Percentiles rank a stretch among this genome's conserved stretches.
Evolutionary conservation across 2,329 filamentous ascomycete genomes (phyloP).

Genomic region (Tolypocladium cylindrosporum): DNA sequence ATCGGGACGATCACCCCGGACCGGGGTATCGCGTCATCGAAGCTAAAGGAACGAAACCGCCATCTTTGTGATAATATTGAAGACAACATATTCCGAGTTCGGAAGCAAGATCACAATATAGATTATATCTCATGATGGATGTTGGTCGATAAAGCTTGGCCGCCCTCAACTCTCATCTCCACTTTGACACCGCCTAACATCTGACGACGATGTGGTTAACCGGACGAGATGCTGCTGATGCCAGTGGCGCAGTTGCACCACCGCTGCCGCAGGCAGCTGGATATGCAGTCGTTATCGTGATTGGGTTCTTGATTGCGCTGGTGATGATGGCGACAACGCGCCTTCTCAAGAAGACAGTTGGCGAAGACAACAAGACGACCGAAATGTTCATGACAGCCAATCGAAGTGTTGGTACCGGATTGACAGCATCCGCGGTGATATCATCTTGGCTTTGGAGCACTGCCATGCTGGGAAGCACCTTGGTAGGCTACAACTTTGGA

Average conservation of each 20-base stretch:
- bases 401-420: slow-evolving; percentile 18
- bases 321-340: slow-evolving; percentile 29
- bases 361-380: too few relatives aligned
- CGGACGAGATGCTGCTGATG: too few relatives aligned
- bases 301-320: slow-evolving; percentile 21
- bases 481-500: slow-evolving; percentile 44
- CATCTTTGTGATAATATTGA: not conserved
- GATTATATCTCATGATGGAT: too few relatives aligned
- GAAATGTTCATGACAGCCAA: too few relatives aligned
- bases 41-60: not conserved
- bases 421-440: slow-evolving; percentile 43
- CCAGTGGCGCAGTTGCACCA: slow-evolving; percentile 8
- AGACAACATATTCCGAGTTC: not conserved
- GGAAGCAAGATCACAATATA: too few relatives aligned
- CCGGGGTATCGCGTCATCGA: slow-evolving; percentile 6
- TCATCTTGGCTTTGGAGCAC: slow-evolving; percentile 47
- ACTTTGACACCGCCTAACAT: too few relatives aligned
- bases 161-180: too few relatives aligned
- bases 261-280: slow-evolving; percentile 18
- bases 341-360: too few relatives aligned
- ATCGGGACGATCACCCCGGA: not conserved
- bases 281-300: slow-evolving; percentile 21
- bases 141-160: too few relatives aligned
- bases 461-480: slow-evolving; percentile 36
- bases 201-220: too few relatives aligned